Conservation (phyloP, 768 basidiomycete species). For the Austroboletus eburneus region DNA sequence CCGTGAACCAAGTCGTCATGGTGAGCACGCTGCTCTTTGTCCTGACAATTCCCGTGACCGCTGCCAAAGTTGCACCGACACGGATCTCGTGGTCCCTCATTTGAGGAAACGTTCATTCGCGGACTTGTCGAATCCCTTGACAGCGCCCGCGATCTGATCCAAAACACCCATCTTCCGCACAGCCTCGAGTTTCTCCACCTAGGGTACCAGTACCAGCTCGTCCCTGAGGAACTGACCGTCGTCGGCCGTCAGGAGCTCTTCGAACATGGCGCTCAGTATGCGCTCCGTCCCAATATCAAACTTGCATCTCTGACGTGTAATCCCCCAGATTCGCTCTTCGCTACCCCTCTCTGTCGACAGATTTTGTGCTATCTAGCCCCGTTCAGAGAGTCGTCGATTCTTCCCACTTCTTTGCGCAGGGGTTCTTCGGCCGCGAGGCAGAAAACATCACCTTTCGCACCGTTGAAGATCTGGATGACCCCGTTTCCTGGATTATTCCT, state of each 20-base stretch:
- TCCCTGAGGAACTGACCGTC: slow-evolving; percentile 34
- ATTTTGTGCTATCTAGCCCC: slow-evolving; percentile 12
- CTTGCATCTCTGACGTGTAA: neutral
- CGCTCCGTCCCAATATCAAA: neutral
- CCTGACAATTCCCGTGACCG: neutral
- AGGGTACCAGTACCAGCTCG: slow-evolving; percentile 33
- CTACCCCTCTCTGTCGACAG: slow-evolving; percentile 20
- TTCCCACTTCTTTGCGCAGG: slow-evolving; percentile 38
- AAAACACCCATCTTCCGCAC: slow-evolving; percentile 28
- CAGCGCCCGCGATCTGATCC: slow-evolving; percentile 19
- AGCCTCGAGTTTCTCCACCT: slow-evolving; percentile 35
- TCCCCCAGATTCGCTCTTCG: slow-evolving; percentile 18
- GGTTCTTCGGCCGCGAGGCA: slow-evolving; percentile 34
- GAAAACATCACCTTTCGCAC: slow-evolving; percentile 28
- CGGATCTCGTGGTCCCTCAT: slow-evolving; percentile 36
- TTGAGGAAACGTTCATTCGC: slow-evolving; percentile 30
- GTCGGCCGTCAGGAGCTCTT: slow-evolving; percentile 38
- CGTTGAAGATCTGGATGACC: slow-evolving; percentile 32
- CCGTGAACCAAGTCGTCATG: slow-evolving; percentile 36
- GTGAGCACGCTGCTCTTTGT: slow-evolving; percentile 16
- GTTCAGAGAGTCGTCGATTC: slow-evolving; percentile 35
- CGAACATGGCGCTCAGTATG: slow-evolving; percentile 37
- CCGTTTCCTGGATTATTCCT: slow-evolving; percentile 41
- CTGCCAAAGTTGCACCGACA: slow-evolving; percentile 37
- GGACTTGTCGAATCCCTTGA: slow-evolving; percentile 33